Conservation (phyloP, 2,329 filamentous ascomycete genomes). For the Penicillium sumatraense region DNA sequence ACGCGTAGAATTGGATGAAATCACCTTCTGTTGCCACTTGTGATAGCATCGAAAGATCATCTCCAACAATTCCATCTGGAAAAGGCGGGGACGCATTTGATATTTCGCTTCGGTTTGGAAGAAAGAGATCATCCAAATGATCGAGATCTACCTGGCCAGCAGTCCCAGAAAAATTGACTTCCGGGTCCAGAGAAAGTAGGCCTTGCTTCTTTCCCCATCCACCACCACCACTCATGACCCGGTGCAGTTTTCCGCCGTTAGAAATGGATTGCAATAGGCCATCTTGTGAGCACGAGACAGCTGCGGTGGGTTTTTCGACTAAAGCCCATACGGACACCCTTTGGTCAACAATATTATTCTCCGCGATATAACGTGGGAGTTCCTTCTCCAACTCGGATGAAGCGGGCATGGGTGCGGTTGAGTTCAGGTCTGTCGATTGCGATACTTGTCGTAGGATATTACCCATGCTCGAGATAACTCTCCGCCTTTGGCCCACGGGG, state of each 20-base stretch:
- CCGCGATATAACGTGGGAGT: constrained; percentile 45
- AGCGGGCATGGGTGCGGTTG: constrained; percentile 41
- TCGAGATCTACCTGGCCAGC: constrained; percentile 17
- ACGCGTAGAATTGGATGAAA: constrained; percentile 48
- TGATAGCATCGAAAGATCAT: constrained; percentile 43
- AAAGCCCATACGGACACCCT: constrained; percentile 49
- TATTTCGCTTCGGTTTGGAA: constrained; percentile 5
- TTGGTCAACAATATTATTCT: constrained; percentile 42
- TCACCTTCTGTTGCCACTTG: constrained; percentile 44
- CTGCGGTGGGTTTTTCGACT: constrained; percentile 34
- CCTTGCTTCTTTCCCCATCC: constrained; percentile 53
- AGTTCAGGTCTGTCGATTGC: constrained; percentile 34
- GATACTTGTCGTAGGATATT: constrained; percentile 48
- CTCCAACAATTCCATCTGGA: constrained; percentile 27
- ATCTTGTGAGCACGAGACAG: constrained; percentile 21
- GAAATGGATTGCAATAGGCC: constrained; percentile 32
- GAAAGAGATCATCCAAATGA: constrained; percentile 32
- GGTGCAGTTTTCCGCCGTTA: constrained; percentile 44
- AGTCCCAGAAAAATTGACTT: constrained; percentile 35
- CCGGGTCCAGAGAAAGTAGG: constrained; percentile 47
- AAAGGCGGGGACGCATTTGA: constrained; percentile 25
- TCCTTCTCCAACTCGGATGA: constrained; percentile 47
- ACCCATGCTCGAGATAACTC: constrained; percentile 47
- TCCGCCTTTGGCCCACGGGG: constrained; percentile 42
- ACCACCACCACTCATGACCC: constrained; percentile 49